These are phyloP conservation scores for Bertia moriformis DNA, from an alignment of 2,329 filamentous ascomycete genomes.

Conservation along the genomic window DNA sequence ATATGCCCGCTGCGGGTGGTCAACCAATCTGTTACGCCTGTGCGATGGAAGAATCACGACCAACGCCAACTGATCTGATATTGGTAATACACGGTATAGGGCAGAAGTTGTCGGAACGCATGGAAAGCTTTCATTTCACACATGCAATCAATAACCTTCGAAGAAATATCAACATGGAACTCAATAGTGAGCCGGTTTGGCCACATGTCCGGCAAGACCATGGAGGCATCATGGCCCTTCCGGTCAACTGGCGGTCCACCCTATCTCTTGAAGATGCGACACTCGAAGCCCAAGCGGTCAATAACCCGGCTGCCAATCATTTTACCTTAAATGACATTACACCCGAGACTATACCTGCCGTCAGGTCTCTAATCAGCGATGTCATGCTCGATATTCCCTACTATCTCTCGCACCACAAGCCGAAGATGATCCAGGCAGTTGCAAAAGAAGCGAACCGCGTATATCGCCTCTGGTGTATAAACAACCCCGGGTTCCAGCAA, in stretches of 20 bases:
- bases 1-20: conserved; percentile 3
- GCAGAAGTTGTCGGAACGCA: conserved; percentile 52
- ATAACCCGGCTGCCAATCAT: conserved; percentile 32
- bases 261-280: conserved; percentile 46
- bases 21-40: conserved; percentile 8
- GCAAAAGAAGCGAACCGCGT: conserved; percentile 53
- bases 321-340: conserved; percentile 52
- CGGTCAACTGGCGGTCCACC: conserved; percentile 51
- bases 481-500: conserved; percentile 46
- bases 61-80: conserved; percentile 47
- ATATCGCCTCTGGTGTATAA: conserved; percentile 51
- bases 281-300: conserved; percentile 13
- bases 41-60: conserved; percentile 29
- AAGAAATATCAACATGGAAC: conserved; percentile 48
- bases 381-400: conserved; percentile 61
- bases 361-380: conserved; percentile 54
- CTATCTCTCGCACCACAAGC: conserved; percentile 55
- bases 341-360: conserved; percentile 48
- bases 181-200: conserved; percentile 43
- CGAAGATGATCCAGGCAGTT: conserved; percentile 53
- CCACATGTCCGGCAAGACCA: conserved; percentile 39
- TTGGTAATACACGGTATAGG: conserved; percentile 58
- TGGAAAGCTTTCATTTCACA: conserved; percentile 58
- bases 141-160: conserved; percentile 55
- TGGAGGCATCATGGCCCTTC: conserved; percentile 53